These are phyloP conservation scores for Cyberlindnera samutprakarnensis DNA, from an alignment of 805 yeast genomes.

Conservation along the genomic window DNA sequence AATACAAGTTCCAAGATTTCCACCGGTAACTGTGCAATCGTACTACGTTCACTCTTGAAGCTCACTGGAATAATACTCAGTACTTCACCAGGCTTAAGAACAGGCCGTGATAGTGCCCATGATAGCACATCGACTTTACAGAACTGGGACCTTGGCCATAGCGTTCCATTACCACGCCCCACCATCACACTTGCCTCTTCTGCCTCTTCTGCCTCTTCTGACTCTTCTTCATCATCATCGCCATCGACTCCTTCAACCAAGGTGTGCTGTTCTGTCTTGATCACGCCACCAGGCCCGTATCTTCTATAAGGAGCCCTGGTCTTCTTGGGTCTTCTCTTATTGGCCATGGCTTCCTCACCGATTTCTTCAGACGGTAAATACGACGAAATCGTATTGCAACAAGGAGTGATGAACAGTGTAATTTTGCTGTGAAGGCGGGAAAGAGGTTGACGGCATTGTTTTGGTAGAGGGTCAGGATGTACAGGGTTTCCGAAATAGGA, in stretches of 20 bases:
- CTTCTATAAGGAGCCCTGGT: slow-evolving; percentile 70
- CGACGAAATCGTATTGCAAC: too few species aligned
- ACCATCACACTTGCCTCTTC: too few species aligned
- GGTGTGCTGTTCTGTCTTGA: slow-evolving; percentile 1
- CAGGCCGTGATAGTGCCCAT: not conserved
- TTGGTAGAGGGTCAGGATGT: too few species aligned
- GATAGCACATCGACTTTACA: not conserved
- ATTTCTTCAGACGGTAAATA: too few species aligned
- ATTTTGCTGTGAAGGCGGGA: too few species aligned
- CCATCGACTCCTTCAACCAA: slow-evolving; percentile 16
- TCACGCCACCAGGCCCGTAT: slow-evolving; percentile 44
- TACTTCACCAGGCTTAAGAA: slow-evolving; percentile 1
- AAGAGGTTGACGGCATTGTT: too few species aligned
- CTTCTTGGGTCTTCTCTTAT: slow-evolving; percentile 82
- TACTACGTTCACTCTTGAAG: slow-evolving; percentile 1
- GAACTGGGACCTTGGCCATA: not conserved
- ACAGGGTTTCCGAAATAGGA: too few species aligned
- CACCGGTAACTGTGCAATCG: slow-evolving; percentile 18
- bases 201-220: too few species aligned
- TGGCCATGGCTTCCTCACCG: slow-evolving; percentile 47
- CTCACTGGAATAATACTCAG: slow-evolving; percentile 10
- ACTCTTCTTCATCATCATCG: slow-evolving; percentile 24
- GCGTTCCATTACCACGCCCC: not conserved
- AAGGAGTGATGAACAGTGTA: too few species aligned
- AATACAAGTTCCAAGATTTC: slow-evolving; percentile 24